Base-by-base conservation (phyloP, 305 asterid species). In the Ilex paraguariensis region DNA sequence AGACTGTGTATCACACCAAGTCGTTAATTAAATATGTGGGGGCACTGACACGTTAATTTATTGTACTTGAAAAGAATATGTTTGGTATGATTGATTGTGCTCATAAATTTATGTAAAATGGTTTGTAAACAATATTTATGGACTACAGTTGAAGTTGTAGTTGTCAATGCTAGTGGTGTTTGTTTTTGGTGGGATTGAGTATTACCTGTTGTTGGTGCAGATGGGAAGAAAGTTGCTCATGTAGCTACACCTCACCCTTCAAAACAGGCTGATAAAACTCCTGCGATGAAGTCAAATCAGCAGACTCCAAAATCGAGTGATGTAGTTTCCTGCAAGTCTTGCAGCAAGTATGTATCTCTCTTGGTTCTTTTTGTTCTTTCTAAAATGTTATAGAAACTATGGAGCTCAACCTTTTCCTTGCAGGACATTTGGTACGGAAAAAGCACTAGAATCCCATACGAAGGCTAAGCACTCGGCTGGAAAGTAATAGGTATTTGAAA, bases 161-260 rank as follows among this genome's bases (percentile, higher is more conserved):
- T 8, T 36, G 42, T 8, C 42, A 5, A 36, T 36, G 42, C 42
- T 36, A 8, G 42, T 36, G 42, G 42, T 36, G 42, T 36, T 36
- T 36, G 7, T 4, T 36, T 5, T 36, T 36, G 6, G 42, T 36
- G 42, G 42, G 42, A 11, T n/a, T 49, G 11, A 21, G 2, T n/a
- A 49, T 11, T 49, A 11, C 0, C 13, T 7, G 13, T 53, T 51
- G 51, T 12, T 62, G 62, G 14, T 60, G 55, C 69, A 87, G 91
- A 82, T 75, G 87, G 85, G 51, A 89, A 89, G 72, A 89, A 92
- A 61, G 77, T 75, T 8, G 87, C 45, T 52, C 98, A 89, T 56
- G 91, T 85, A 36, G 98, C 87, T 16, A 92, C 95, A 28, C 96
- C 95, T 63, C 79, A 92, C 62, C 95, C 90, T 13, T 70, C 79